phyloP scores from a whole-genome alignment of 106 monocot genomes.

The Acorus gramineus region DNA sequence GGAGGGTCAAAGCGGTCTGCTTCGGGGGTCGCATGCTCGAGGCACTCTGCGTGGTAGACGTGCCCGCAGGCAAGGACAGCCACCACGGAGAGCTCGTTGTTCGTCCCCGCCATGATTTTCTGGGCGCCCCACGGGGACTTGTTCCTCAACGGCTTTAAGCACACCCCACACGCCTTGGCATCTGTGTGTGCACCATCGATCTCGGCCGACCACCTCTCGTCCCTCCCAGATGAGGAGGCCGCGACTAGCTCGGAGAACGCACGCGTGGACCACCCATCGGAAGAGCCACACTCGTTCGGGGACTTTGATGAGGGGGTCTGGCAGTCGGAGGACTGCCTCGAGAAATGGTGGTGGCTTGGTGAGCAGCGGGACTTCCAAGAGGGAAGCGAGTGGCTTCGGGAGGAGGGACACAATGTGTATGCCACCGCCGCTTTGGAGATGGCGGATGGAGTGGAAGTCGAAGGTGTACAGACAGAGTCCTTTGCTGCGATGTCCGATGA shows the following conservation, averaged over 20 bases:
- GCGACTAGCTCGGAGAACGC: slow-evolving; percentile 75
- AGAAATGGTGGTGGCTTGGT: slow-evolving; percentile 28
- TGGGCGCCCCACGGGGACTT: slow-evolving; percentile 46
- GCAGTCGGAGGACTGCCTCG: slow-evolving; percentile 44
- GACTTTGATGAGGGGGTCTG: slow-evolving; percentile 40
- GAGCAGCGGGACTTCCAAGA: slow-evolving; percentile 28
- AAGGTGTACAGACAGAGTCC: slow-evolving; percentile 13
- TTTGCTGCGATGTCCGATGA: slow-evolving; percentile 16
- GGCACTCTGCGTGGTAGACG: slow-evolving; percentile 82
- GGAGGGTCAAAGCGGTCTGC: slow-evolving; percentile 61
- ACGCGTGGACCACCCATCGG: slow-evolving; percentile 84
- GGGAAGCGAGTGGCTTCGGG: slow-evolving; percentile 15
- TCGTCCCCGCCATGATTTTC: slow-evolving; percentile 24
- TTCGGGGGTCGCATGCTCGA: slow-evolving; percentile 64
- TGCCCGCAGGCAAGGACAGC: slow-evolving; percentile 78
- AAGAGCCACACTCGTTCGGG: slow-evolving; percentile 56
- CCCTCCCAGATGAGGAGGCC: slow-evolving; percentile 48
- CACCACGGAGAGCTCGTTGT: slow-evolving; percentile 44
- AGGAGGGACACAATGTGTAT: slow-evolving; percentile 16
- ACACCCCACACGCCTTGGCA: slow-evolving; percentile 45
- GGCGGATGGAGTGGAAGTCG: slow-evolving; percentile 16
- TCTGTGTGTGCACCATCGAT: slow-evolving; percentile 13
- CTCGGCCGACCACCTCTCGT: slow-evolving; percentile 49
- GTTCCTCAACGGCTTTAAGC: slow-evolving; percentile 61
- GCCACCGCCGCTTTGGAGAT: slow-evolving; percentile 19